A percentile compares a stretch with the other conserved stretches of the same genome.
Conservation (phyloP, 2,329 filamentous ascomycete species). For the Triangularia verruculosa region DNA sequence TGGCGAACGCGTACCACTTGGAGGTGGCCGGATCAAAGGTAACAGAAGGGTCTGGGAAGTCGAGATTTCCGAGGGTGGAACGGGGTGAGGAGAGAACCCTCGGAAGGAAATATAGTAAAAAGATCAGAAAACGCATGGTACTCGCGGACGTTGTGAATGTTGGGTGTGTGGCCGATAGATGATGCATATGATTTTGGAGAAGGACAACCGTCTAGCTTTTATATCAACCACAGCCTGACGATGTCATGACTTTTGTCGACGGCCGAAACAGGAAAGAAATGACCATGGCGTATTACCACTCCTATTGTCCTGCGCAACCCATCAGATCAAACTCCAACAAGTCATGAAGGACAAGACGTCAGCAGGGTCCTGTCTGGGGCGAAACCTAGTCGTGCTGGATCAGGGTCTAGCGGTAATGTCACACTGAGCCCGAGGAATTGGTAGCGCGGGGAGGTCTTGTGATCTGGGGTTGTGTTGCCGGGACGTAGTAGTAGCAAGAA, state of each 20-base stretch:
- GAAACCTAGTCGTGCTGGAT: background rate
- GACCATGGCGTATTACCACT: background rate
- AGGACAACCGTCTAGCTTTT: background rate
- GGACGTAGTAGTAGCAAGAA: background rate
- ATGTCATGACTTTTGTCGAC: background rate
- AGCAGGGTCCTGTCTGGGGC: background rate
- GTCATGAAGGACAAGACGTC: background rate
- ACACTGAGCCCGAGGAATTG: background rate
- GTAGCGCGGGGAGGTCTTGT: background rate
- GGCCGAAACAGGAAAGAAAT: background rate
- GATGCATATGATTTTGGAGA: background rate
- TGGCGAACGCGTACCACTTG: slow-evolving; percentile 50
- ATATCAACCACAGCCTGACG: background rate
- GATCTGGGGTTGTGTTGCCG: background rate
- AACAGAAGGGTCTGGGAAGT: slow-evolving; percentile 48
- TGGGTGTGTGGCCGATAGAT: background rate
- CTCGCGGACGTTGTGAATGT: background rate
- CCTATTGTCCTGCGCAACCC: background rate
- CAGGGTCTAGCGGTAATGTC: background rate
- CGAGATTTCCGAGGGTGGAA: slow-evolving; percentile 11
- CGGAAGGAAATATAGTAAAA: background rate
- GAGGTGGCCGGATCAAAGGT: slow-evolving; percentile 37
- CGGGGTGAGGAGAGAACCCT: background rate
- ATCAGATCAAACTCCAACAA: background rate
- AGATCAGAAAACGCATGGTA: background rate